Evolutionary conservation across 2,329 filamentous ascomycete species (phyloP).

Genomic region (Ascochyta koolunga): DNA sequence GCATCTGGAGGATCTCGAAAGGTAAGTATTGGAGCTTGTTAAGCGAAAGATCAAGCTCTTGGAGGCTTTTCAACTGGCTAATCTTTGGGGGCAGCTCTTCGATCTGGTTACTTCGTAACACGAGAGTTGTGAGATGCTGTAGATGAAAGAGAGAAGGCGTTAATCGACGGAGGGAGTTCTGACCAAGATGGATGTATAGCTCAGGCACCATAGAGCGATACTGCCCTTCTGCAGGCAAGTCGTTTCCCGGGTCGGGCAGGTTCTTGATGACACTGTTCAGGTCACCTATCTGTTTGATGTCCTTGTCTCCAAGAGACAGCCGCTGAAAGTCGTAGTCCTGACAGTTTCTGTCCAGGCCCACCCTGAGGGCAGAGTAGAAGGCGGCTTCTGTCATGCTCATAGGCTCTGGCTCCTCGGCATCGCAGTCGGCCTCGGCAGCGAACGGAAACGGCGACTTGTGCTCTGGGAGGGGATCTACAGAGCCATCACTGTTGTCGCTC

Average conservation of each 20-base stretch:
- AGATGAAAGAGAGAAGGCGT: conserved; percentile 34
- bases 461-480: conserved; percentile 16
- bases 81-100: conserved; percentile 37
- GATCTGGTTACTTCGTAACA: conserved; percentile 33
- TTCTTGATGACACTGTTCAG: conserved; percentile 36
- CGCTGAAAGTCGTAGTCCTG: conserved; percentile 24
- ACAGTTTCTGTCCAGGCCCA: conserved; percentile 22
- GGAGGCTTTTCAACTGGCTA: conserved; percentile 25
- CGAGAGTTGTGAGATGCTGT: conserved; percentile 33
- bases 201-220: conserved; percentile 41
- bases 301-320: conserved; percentile 23
- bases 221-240: conserved; percentile 34
- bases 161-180: conserved; percentile 30
- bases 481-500: conserved; percentile 34
- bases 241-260: conserved; percentile 29
- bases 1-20: conserved; percentile 31
- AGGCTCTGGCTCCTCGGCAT: conserved; percentile 4
- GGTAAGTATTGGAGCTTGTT: conserved; percentile 36
- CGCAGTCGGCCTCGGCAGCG: not conserved
- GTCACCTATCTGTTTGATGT: conserved; percentile 32
- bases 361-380: conserved; percentile 21
- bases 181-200: conserved; percentile 29
- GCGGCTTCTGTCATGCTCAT: conserved; percentile 14
- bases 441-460: conserved; percentile 25
- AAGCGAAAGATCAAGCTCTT: conserved; percentile 27